phyloP scores from a whole-genome alignment of 2,329 filamentous ascomycete genomes.

The Cadophora malorum region DNA sequence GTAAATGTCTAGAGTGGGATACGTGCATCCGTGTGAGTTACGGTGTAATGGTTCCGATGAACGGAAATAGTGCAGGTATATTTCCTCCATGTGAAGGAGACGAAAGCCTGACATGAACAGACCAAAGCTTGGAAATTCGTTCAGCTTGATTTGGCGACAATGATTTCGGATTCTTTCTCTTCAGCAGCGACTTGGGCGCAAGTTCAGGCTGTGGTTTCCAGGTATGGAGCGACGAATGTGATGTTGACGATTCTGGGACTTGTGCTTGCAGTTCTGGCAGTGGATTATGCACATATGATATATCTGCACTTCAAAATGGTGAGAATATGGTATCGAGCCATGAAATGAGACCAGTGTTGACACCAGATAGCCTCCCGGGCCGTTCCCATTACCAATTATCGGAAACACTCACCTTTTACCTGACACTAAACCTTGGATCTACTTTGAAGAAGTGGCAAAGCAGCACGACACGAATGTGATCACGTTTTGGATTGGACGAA shows the following conservation, averaged over 20 bases:
- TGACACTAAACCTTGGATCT: constrained; percentile 37
- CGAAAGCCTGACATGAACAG: neutral
- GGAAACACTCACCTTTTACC: constrained; percentile 35
- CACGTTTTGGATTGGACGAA: constrained; percentile 39
- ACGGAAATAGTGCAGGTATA: neutral
- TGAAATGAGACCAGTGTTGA: constrained; percentile 9
- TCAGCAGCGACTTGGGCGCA: constrained; percentile 31
- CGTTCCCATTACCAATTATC: constrained; percentile 34
- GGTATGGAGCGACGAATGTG: constrained; percentile 20
- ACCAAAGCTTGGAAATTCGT: neutral
- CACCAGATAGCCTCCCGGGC: constrained; percentile 33
- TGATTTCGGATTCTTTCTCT: constrained; percentile 27
- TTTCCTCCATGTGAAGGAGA: neutral
- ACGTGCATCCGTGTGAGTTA: neutral
- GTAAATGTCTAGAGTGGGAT: constrained; percentile 9
- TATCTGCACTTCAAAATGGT: constrained; percentile 36
- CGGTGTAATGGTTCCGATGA: constrained; percentile 5
- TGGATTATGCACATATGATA: constrained; percentile 35
- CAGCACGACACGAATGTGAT: constrained; percentile 33
- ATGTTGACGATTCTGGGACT: constrained; percentile 20
- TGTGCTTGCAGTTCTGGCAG: constrained; percentile 18
- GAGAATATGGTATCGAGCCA: neutral
- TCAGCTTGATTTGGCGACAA: constrained; percentile 1
- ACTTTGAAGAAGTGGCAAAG: constrained; percentile 35
- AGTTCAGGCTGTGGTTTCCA: constrained; percentile 27